phyloP scores from a whole-genome alignment of 345 rosid species.

The Eucalyptus regnans region DNA sequence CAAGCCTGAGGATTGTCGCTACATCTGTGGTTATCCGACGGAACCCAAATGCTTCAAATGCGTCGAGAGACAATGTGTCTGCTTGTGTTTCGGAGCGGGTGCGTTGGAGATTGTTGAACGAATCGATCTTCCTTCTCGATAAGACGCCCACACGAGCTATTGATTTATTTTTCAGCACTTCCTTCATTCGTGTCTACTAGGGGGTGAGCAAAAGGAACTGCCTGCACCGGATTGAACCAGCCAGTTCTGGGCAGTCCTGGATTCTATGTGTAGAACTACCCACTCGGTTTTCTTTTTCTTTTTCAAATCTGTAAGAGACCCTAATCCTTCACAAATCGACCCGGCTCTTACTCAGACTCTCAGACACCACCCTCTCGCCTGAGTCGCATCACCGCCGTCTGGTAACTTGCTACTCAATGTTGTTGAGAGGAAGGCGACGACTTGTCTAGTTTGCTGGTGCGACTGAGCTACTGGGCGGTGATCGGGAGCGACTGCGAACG shows the following conservation, averaged over 20 bases:
- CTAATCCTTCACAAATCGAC: neutral
- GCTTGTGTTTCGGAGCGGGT: neutral
- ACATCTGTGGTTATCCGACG: neutral
- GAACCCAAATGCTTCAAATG: neutral
- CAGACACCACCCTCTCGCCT: neutral
- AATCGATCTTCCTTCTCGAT: neutral
- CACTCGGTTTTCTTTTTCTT: neutral
- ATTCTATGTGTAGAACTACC: neutral
- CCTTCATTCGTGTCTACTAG: neutral
- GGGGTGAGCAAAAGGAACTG: neutral
- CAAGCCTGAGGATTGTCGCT: neutral
- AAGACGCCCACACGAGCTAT: neutral
- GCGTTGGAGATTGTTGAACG: neutral
- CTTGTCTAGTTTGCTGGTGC: neutral
- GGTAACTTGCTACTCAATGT: neutral
- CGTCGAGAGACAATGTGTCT: neutral
- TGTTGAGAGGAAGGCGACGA: neutral
- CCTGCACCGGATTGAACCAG: rapidly evolving
- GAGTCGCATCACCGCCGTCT: neutral
- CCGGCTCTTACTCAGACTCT: neutral
- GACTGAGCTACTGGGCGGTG: neutral
- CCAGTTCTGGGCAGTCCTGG: neutral
- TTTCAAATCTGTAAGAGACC: neutral
- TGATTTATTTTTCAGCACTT: neutral
- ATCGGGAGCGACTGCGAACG: neutral